These are phyloP conservation scores for Daldinia loculata DNA, from an alignment of 495 filamentous ascomycete species.

Conservation along the genomic window DNA sequence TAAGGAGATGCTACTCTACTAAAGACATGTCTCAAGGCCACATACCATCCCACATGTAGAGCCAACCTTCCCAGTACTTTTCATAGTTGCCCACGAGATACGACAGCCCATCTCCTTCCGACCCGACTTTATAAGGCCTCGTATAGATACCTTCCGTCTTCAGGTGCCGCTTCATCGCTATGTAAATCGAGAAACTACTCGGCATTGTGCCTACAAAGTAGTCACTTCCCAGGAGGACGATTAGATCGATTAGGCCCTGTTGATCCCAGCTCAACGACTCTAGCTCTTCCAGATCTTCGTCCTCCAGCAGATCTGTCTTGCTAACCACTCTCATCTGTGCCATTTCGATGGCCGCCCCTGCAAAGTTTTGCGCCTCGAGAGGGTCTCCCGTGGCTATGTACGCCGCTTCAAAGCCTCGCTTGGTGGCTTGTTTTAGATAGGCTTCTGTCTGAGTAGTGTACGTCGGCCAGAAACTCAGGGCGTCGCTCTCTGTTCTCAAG, in stretches of 20 bases:
- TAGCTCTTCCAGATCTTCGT: slow-evolving; percentile 46
- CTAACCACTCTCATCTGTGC: slow-evolving; percentile 47
- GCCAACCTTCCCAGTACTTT: slow-evolving; percentile 56
- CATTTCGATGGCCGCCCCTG: slow-evolving; percentile 44
- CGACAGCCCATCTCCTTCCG: slow-evolving; percentile 54
- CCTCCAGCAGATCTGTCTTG: slow-evolving; percentile 49
- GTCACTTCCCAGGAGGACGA: slow-evolving; percentile 52
- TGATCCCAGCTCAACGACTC: slow-evolving; percentile 57
- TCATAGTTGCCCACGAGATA: slow-evolving; percentile 55
- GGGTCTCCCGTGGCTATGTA: slow-evolving; percentile 58
- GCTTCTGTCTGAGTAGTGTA: slow-evolving; percentile 52
- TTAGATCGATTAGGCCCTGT: slow-evolving; percentile 54
- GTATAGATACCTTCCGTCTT: slow-evolving; percentile 51
- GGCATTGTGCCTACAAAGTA: slow-evolving; percentile 56
- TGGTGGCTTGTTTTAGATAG: slow-evolving; percentile 47
- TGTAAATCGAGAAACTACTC: slow-evolving; percentile 57
- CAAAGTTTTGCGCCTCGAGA: slow-evolving; percentile 52
- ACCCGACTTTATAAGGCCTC: slow-evolving; percentile 54
- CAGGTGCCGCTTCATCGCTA: slow-evolving; percentile 56
- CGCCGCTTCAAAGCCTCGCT: slow-evolving; percentile 47
- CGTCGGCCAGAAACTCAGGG: slow-evolving; percentile 53
- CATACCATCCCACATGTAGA: slow-evolving; percentile 58
- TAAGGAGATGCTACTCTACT: background rate
- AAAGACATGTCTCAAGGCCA: slow-evolving; percentile 49
- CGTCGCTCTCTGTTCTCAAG: slow-evolving; percentile 56